Evolutionary conservation across 2,329 filamentous ascomycete genomes (phyloP).

Genomic region (Penicillium nordicum): DNA sequence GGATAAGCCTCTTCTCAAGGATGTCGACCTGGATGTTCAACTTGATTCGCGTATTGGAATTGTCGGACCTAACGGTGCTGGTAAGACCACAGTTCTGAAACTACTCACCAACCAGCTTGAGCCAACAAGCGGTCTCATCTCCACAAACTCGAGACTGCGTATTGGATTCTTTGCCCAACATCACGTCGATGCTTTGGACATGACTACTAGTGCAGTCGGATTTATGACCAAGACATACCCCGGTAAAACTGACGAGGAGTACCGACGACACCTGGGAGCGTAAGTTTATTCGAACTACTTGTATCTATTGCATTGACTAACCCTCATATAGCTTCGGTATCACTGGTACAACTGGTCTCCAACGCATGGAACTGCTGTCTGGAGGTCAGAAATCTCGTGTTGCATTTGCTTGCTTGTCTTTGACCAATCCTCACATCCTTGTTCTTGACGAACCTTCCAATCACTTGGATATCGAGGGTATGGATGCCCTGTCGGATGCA

Average conservation of each 20-base stretch:
- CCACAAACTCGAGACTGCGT: conserved; percentile 80
- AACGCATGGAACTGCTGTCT: conserved; percentile 91
- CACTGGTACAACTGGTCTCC: conserved; percentile 91
- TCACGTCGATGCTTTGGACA: conserved; percentile 92
- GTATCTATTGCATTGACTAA: background rate
- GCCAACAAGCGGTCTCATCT: conserved; percentile 76
- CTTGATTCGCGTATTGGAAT: conserved; percentile 98
- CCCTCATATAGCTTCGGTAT: conserved; percentile 54
- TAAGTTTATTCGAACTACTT: conserved; percentile 50
- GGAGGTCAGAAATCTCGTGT: conserved; percentile 98
- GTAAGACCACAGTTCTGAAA: conserved; percentile 98
- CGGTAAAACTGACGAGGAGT: conserved; percentile 91
- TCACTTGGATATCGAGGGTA: conserved; percentile 97
- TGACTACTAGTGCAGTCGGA: conserved; percentile 81
- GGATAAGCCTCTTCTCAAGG: conserved; percentile 73
- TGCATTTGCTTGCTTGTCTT: conserved; percentile 90
- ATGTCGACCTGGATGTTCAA: conserved; percentile 94
- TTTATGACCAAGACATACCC: conserved; percentile 95
- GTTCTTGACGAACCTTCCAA: conserved; percentile 98
- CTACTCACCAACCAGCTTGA: conserved; percentile 85
- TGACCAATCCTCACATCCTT: conserved; percentile 93
- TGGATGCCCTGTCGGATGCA: conserved; percentile 88
- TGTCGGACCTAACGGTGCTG: conserved; percentile 97
- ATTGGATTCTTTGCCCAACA: conserved; percentile 98
- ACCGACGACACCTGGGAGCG: conserved; percentile 88